Evolutionary conservation across 768 basidiomycete genomes (phyloP).

Genomic region (Sarcodon sp.): DNA sequence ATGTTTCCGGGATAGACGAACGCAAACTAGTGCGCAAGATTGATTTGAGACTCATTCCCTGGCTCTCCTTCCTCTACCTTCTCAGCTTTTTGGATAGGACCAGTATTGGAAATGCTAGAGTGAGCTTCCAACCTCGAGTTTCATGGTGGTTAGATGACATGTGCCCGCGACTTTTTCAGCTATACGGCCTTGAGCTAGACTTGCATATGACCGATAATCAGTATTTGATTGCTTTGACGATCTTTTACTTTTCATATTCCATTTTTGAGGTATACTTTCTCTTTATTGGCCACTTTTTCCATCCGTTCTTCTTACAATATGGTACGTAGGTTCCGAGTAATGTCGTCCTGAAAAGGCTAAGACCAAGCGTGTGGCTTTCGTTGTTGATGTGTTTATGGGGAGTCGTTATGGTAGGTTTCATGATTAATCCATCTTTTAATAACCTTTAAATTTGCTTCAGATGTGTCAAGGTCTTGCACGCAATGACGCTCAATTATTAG

Average conservation of each 20-base stretch:
- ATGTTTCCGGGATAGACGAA: conserved; percentile 52
- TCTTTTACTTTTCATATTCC: conserved; percentile 43
- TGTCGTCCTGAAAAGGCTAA: conserved; percentile 55
- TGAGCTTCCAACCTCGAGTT: conserved; percentile 3
- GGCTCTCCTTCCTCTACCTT: conserved; percentile 66
- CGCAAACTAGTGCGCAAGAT: conserved; percentile 59
- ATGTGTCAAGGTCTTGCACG: conserved; percentile 49
- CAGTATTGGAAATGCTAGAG: conserved; percentile 39
- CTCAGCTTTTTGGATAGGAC: conserved; percentile 58
- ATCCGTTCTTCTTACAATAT: conserved; percentile 1
- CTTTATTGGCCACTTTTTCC: background rate
- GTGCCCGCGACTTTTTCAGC: conserved; percentile 18
- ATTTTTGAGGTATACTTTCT: conserved; percentile 42
- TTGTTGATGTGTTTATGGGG: conserved; percentile 66
- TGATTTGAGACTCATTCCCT: conserved; percentile 51
- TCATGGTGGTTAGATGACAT: no score
- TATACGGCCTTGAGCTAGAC: conserved; percentile 48
- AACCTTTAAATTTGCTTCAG: conserved; percentile 18
- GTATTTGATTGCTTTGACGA: conserved; percentile 52
- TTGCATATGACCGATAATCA: conserved; percentile 53
- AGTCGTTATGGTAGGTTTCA: conserved; percentile 47
- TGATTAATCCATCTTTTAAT: background rate
- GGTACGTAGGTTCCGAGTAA: conserved; percentile 48
- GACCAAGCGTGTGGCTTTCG: conserved; percentile 71
- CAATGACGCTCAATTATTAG: conserved; percentile 48